phyloP scores from a whole-genome alignment of 805 yeast genomes.

The Metschnikowia picachoensis region DNA sequence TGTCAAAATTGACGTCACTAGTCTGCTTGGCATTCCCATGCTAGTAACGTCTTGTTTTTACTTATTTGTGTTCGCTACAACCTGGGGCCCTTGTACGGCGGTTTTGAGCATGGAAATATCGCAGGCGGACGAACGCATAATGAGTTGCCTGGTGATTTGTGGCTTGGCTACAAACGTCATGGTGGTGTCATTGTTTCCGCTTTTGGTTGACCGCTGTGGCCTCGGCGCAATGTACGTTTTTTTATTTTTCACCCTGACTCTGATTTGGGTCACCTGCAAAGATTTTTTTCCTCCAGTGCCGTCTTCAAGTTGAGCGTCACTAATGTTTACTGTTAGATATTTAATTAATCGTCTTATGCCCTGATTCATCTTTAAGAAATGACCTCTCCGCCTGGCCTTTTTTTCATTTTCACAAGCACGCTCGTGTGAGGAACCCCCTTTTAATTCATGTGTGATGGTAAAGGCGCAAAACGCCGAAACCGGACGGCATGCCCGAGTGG shows the following conservation, averaged over 20 bases:
- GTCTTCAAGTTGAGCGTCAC: too few relatives aligned
- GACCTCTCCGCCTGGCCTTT: too few relatives aligned
- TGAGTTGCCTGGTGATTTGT: constrained; percentile 19
- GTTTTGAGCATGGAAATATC: constrained; percentile 22
- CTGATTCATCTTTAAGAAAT: too few relatives aligned
- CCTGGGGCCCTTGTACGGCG: constrained; percentile 35
- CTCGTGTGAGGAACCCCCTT: too few relatives aligned
- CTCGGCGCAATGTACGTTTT: constrained; percentile 21
- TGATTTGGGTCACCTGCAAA: constrained; percentile 14
- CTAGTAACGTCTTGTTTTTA: constrained; percentile 19
- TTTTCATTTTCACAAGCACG: too few relatives aligned
- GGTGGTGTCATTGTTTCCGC: constrained; percentile 22
- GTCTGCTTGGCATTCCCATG: constrained; percentile 8
- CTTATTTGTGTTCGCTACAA: constrained; percentile 21
- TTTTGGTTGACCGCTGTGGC: constrained; percentile 18
- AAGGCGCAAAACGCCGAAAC: too few relatives aligned
- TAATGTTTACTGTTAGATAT: too few relatives aligned
- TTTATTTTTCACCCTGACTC: constrained; percentile 13
- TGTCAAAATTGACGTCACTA: not conserved
- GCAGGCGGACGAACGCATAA: constrained; percentile 19
- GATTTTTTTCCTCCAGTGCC: not conserved
- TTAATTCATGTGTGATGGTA: too few relatives aligned
- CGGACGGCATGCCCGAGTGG: too few relatives aligned
- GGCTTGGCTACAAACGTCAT: constrained; percentile 24
- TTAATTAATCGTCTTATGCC: too few relatives aligned